Percentiles rank a stretch among this genome's conserved stretches.
Conservation (phyloP, 2,329 filamentous ascomycete species). For the Colletotrichum lupini region DNA sequence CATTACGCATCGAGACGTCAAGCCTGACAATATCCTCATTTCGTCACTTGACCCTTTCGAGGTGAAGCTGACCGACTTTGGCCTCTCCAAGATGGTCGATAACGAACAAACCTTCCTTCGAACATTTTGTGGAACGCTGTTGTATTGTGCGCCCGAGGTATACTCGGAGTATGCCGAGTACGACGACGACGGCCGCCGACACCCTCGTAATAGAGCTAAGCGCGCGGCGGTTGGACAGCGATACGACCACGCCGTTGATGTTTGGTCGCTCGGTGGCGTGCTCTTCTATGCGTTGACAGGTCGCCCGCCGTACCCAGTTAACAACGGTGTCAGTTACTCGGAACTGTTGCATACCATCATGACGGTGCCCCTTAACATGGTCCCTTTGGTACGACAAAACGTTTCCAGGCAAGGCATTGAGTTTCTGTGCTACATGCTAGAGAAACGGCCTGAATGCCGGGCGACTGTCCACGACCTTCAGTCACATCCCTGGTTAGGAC, state of each 20-base stretch:
- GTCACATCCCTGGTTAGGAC: slow-evolving; percentile 77
- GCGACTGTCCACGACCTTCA: slow-evolving; percentile 79
- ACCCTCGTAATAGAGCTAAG: slow-evolving; percentile 71
- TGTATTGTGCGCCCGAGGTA: slow-evolving; percentile 97
- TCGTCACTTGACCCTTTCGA: slow-evolving; percentile 76
- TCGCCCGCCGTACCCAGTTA: slow-evolving; percentile 83
- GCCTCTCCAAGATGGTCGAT: slow-evolving; percentile 92
- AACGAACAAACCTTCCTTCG: slow-evolving; percentile 92
- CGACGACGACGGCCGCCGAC: slow-evolving; percentile 75
- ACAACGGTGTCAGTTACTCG: slow-evolving; percentile 78
- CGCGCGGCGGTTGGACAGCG: slow-evolving; percentile 67
- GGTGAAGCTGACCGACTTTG: slow-evolving; percentile 96
- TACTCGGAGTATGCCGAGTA: slow-evolving; percentile 80
- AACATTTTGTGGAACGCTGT: slow-evolving; percentile 94
- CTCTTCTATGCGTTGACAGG: slow-evolving; percentile 87
- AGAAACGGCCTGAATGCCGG: slow-evolving; percentile 80
- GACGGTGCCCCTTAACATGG: slow-evolving; percentile 76
- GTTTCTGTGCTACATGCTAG: slow-evolving; percentile 82
- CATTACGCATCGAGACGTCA: slow-evolving; percentile 98
- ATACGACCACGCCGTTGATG: slow-evolving; percentile 92
- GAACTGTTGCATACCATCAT: slow-evolving; percentile 90
- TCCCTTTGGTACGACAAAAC: slow-evolving; percentile 66
- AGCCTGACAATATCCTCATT: slow-evolving; percentile 97
- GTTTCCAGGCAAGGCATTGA: slow-evolving; percentile 77
- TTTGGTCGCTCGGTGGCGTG: slow-evolving; percentile 96